A percentile compares a stretch with the other conserved stretches of the same genome.
Evolutionary conservation across 1,284 basidiomycete genomes (phyloP).

Genomic region (Lignosus rhinocerotis): DNA sequence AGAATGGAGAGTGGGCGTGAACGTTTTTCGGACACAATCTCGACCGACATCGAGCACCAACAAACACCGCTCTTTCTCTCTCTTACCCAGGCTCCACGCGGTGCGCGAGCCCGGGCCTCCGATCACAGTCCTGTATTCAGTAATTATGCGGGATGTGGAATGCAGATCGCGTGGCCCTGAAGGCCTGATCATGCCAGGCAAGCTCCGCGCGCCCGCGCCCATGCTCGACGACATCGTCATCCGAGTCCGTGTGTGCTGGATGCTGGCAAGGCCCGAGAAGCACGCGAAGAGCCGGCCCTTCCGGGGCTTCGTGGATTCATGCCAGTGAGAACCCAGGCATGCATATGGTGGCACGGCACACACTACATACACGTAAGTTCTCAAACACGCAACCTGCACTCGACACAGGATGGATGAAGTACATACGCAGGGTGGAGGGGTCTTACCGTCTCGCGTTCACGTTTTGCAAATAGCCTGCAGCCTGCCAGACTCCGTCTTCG

Average conservation of each 20-base stretch:
- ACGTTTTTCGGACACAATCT: too few relatives aligned
- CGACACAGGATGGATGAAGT: neutral
- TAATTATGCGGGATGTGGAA: too few relatives aligned
- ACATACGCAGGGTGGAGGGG: neutral
- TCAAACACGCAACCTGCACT: conserved; percentile 10
- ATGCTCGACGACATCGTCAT: conserved; percentile 2
- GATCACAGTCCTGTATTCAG: too few relatives aligned
- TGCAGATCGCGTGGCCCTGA: neutral
- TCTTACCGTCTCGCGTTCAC: neutral
- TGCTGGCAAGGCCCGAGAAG: conserved; percentile 9
- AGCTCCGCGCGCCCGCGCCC: conserved; percentile 7
- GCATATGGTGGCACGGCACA: neutral
- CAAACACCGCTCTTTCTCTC: too few relatives aligned
- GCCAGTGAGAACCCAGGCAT: conserved; percentile 8
- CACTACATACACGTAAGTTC: conserved; percentile 11
- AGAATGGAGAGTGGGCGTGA: neutral
- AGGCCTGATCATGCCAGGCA: neutral
- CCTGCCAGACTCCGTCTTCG: neutral
- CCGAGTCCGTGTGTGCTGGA: neutral
- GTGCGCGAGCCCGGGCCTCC: too few relatives aligned
- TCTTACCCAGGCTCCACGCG: too few relatives aligned
- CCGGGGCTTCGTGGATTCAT: conserved; percentile 1
- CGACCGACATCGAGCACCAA: too few relatives aligned
- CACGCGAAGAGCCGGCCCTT: conserved; percentile 5
- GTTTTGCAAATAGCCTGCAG: too few relatives aligned